A percentile compares a stretch with the other conserved stretches of the same genome.
phyloP scores from a whole-genome alignment of 768 basidiomycete species.

The Dacryopinax spathularia region DNA sequence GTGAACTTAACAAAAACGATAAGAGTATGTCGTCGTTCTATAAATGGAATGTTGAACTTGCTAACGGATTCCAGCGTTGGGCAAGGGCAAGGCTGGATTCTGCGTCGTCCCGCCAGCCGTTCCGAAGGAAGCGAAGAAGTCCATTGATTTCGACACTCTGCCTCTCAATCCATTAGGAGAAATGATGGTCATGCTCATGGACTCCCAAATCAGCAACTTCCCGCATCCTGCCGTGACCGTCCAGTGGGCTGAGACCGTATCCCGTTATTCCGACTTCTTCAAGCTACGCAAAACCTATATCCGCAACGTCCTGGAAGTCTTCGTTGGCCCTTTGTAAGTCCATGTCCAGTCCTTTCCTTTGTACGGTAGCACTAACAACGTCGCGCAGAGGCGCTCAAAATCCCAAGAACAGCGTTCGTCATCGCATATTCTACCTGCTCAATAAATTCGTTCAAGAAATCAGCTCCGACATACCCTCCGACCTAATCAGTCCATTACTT shows the following conservation, averaged over 20 bases:
- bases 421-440: conserved; percentile 83
- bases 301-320: conserved; percentile 70
- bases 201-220: conserved; percentile 66
- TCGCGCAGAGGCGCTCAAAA: conserved; percentile 69
- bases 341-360: neutral
- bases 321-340: conserved; percentile 67
- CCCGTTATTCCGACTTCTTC: conserved; percentile 95
- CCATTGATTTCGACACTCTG: conserved; percentile 59
- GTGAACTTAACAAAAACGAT: conserved; percentile 50
- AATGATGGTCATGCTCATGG: conserved; percentile 69
- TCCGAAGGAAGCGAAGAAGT: conserved; percentile 48
- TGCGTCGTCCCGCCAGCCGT: conserved; percentile 54
- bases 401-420: conserved; percentile 47
- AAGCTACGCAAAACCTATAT: conserved; percentile 82
- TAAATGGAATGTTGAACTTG: neutral
- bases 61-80: conserved; percentile 29
- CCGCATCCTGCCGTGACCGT: conserved; percentile 72
- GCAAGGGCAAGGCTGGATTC: conserved; percentile 74
- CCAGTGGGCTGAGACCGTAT: conserved; percentile 84
- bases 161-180: conserved; percentile 84
- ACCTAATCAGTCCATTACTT: conserved; percentile 57
- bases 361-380: neutral
- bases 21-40: conserved; percentile 44
- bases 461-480: conserved; percentile 57
- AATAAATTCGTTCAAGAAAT: conserved; percentile 79